phyloP scores from a whole-genome alignment of 148 eudicot species.

The Rhododendron kiyosumense region DNA sequence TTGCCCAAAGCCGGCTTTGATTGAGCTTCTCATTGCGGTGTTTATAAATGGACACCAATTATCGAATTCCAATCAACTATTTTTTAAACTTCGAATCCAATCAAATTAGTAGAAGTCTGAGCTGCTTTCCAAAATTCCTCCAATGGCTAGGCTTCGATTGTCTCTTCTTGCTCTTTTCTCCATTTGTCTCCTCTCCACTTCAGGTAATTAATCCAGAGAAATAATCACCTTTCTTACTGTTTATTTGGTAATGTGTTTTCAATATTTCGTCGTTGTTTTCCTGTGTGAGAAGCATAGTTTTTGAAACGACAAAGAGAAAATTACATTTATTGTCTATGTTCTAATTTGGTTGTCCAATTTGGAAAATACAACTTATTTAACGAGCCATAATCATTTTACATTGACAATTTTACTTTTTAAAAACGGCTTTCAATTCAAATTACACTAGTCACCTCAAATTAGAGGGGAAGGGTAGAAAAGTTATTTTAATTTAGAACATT shows the following conservation, averaged over 20 bases:
- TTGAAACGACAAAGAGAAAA: too few relatives aligned
- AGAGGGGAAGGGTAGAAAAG: too few relatives aligned
- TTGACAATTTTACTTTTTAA: too few relatives aligned
- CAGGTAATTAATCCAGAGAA: background rate
- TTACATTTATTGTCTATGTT: too few relatives aligned
- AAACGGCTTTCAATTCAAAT: too few relatives aligned
- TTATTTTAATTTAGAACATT: too few relatives aligned
- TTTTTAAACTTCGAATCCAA: background rate
- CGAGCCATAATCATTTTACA: too few relatives aligned
- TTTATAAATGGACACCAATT: background rate
- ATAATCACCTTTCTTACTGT: background rate
- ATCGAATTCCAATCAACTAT: background rate
- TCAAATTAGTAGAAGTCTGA: background rate
- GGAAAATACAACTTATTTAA: too few relatives aligned
- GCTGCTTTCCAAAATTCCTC: background rate
- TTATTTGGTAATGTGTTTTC: background rate
- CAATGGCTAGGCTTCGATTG: conserved; percentile 5
- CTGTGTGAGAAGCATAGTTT: too few relatives aligned
- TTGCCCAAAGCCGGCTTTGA: background rate
- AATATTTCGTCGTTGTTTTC: too few relatives aligned
- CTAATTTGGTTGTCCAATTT: too few relatives aligned
- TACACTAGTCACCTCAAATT: too few relatives aligned
- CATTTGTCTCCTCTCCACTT: background rate
- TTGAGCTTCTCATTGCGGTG: background rate
- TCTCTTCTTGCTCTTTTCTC: conserved; percentile 1